Percentiles rank a stretch among this genome's conserved stretches.
phyloP scores from a whole-genome alignment of 176 grass and related monocot species.

The Juncus effusus region DNA sequence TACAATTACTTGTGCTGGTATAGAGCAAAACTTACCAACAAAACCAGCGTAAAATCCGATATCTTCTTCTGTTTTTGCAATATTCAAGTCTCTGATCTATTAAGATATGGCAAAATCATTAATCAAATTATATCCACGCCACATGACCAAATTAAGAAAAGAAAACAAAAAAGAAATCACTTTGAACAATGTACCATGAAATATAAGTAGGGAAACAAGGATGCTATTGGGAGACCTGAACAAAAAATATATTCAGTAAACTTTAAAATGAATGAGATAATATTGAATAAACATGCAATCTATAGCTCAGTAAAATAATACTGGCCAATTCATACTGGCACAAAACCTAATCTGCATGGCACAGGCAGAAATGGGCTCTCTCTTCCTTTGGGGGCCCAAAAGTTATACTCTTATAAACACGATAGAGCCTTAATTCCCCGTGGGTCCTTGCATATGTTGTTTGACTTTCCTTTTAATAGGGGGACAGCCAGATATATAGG shows the following conservation, averaged over 20 bases:
- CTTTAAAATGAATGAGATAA: not conserved
- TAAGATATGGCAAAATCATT: constrained; percentile 4
- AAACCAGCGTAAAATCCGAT: constrained; percentile 92
- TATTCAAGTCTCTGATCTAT: constrained; percentile 74
- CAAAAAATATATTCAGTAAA: not conserved
- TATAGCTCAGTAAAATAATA: too few species aligned
- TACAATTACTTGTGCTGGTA: not conserved
- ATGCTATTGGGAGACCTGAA: constrained; percentile 72
- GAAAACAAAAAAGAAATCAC: not conserved
- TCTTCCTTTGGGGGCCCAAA: too few species aligned
- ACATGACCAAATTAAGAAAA: constrained; percentile 8
- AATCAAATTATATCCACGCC: not conserved
- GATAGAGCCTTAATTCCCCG: too few species aligned
- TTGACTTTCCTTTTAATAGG: too few species aligned
- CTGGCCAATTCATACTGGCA: too few species aligned
- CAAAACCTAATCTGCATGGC: too few species aligned
- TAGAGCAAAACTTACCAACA: constrained; percentile 43
- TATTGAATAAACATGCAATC: too few species aligned
- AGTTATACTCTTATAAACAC: too few species aligned
- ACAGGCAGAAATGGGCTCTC: too few species aligned
- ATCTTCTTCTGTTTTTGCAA: constrained; percentile 79
- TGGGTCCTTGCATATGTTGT: too few species aligned
- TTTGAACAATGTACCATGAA: constrained; percentile 51
- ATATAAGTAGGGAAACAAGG: constrained; percentile 69
- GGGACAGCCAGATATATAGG: too few species aligned